These are phyloP conservation scores for Obba rivulosa DNA, from an alignment of 768 basidiomycete species.

Conservation along the genomic window DNA sequence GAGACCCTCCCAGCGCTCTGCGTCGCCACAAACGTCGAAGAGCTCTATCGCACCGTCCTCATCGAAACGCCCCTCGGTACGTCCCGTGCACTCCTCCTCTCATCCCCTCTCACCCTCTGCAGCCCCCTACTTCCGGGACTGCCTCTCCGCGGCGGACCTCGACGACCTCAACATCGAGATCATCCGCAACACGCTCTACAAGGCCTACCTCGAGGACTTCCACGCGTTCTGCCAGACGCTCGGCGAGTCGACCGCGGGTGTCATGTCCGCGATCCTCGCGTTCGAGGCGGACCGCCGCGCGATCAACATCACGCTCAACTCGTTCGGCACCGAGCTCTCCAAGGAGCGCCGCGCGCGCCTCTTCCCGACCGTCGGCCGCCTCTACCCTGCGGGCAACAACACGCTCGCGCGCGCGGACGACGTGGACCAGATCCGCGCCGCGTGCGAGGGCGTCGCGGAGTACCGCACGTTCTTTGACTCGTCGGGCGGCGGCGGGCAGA, in stretches of 20 bases:
- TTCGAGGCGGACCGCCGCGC: conserved; percentile 98
- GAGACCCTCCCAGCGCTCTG: conserved; percentile 99
- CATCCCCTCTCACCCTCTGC: conserved; percentile 14
- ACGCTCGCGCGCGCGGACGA: conserved; percentile 92
- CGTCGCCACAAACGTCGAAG: conserved; percentile 97
- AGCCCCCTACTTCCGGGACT: conserved; percentile 97
- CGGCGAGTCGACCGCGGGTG: conserved; percentile 80
- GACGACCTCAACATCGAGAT: conserved; percentile 99
- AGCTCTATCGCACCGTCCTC: conserved; percentile 92
- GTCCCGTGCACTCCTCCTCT: conserved; percentile 22
- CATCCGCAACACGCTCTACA: conserved; percentile 98
- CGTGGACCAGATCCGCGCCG: conserved; percentile 83
- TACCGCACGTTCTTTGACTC: conserved; percentile 88
- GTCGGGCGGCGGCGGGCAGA: conserved; percentile 11
- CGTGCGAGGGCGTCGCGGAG: conserved; percentile 84
- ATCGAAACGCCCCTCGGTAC: conserved; percentile 96
- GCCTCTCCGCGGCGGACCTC: conserved; percentile 90
- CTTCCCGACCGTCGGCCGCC: conserved; percentile 88
- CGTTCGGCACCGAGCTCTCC: conserved; percentile 89
- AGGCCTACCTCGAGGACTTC: conserved; percentile 98
- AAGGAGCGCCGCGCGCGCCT: conserved; percentile 94
- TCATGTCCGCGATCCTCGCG: conserved; percentile 87
- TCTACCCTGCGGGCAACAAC: conserved; percentile 96
- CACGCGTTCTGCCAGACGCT: conserved; percentile 75
- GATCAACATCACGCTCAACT: conserved; percentile 99